Evolutionary conservation across 2,329 filamentous ascomycete genomes (phyloP).

Genomic region (Periconia digitata): DNA sequence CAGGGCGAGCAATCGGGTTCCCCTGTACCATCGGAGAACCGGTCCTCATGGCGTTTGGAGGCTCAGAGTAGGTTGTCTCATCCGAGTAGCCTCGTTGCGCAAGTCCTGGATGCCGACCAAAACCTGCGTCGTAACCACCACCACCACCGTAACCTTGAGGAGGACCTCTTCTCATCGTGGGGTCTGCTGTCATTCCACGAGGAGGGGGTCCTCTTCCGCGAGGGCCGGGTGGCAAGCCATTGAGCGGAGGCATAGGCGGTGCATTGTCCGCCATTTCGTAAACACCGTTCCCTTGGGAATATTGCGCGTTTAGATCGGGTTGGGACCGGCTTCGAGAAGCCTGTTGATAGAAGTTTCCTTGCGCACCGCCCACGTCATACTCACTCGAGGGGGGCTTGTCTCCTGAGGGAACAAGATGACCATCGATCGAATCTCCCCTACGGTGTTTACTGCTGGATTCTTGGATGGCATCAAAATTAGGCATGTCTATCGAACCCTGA

Average conservation of each 20-base stretch:
- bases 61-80: conserved; percentile 40
- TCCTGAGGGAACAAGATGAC: conserved; percentile 29
- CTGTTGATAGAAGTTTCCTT: conserved; percentile 32
- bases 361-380: conserved; percentile 13
- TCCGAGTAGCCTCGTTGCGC: conserved; percentile 37
- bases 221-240: conserved; percentile 28
- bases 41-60: conserved; percentile 35
- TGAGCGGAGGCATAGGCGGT: conserved; percentile 45
- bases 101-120: conserved; percentile 30
- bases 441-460: conserved; percentile 33
- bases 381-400: conserved; percentile 7
- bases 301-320: conserved; percentile 56
- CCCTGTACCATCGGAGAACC: conserved; percentile 27
- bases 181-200: conserved; percentile 23
- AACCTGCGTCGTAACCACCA: conserved; percentile 20
- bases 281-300: conserved; percentile 42
- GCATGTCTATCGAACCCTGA: conserved; percentile 60
- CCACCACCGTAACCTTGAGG: conserved; percentile 1
- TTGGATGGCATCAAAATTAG: conserved; percentile 63
- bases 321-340: conserved; percentile 67
- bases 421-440: conserved; percentile 41
- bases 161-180: conserved; percentile 11
- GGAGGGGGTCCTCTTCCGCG: conserved; percentile 31
- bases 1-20: conserved; percentile 29
- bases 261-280: conserved; percentile 73